Base-by-base conservation (phyloP, 2,329 filamentous ascomycete genomes). In the Penicillium sp. region DNA sequence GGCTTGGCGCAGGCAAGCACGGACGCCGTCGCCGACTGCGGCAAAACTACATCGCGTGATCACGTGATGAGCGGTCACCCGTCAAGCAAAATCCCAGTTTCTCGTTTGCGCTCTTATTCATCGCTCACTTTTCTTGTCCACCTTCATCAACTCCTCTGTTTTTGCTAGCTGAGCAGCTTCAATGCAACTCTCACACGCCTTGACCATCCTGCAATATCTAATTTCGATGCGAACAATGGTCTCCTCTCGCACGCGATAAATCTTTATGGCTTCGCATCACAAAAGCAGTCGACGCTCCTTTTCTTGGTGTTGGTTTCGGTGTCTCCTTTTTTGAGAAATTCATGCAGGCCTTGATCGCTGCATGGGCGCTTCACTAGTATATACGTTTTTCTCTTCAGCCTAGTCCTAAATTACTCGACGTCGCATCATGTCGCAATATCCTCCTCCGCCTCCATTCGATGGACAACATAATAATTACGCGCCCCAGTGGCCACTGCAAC, bases 341-440 rank as follows among this genome's bases (percentile, higher is more conserved):
- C 14, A 12, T 18, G 18, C 28, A 38, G 18, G n/a, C 42, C 3
- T 5, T 38, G 30, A 16, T 14, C 8, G 16, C 28, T 33, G 26
- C 40, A 23, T 23, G 35, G 16, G 7, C 1, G 5, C 1, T n/a
- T 23, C 16, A 12, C 49, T 5, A 45, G 24, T 14, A 43, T 35
- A 23, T 28, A 42, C 45, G 11, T 23, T 8, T 20, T 43, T 53
- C 18, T 35, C 28, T 53, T 26, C 7, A 24, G 14, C 3, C 5
- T 47, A 20, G 12, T 11, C 16, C 3, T 47, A 18, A 24, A 7
- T 26, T 20, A 47, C 16, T 28, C 21, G 26, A 18, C 20, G 3
- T 54, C 26, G n/a, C 55, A 67, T 53, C 50, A 81, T 81, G 79
- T 76, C 78, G 50, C 73, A 77, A 58, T 78, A 81, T 67, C 75